Percentiles rank a stretch among this genome's conserved stretches.
These are phyloP conservation scores for Gymnopilus dilepis DNA, from an alignment of 768 basidiomycete species.

Conservation along the genomic window DNA sequence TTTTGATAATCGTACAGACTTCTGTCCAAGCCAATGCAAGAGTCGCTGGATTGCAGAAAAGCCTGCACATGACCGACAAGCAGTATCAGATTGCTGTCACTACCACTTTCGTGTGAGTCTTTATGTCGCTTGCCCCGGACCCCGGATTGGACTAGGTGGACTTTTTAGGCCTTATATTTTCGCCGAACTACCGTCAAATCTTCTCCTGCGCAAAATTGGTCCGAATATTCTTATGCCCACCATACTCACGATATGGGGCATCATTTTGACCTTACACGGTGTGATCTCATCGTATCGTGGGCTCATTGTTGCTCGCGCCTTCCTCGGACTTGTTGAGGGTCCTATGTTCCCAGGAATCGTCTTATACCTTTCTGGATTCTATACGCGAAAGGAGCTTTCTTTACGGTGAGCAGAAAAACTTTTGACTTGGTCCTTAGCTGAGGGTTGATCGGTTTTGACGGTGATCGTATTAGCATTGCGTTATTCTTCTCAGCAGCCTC, in stretches of 20 bases:
- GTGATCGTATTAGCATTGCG: conserved; percentile 35
- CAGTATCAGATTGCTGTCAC: conserved; percentile 43
- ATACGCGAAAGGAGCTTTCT: conserved; percentile 31
- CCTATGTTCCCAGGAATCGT: conserved; percentile 41
- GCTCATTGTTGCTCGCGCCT: conserved; percentile 52
- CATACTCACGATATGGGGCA: conserved; percentile 55
- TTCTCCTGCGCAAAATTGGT: conserved; percentile 47
- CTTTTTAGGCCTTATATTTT: conserved; percentile 43
- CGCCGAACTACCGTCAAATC: conserved; percentile 54
- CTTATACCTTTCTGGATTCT: conserved; percentile 44
- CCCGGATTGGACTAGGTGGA: not conserved
- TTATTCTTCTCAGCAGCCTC: conserved; percentile 44
- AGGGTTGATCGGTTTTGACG: too few species aligned
- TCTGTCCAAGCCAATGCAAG: conserved; percentile 43
- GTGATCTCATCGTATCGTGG: conserved; percentile 48
- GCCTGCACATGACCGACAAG: conserved; percentile 42
- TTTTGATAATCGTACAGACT: not conserved
- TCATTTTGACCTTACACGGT: conserved; percentile 54
- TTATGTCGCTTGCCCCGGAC: not conserved
- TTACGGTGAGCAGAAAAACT: conserved; percentile 15
- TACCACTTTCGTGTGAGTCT: conserved; percentile 32
- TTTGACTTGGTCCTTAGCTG: too few species aligned
- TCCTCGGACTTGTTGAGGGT: conserved; percentile 59
- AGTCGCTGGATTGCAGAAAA: conserved; percentile 51
- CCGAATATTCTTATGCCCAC: conserved; percentile 53